Base-by-base conservation (phyloP, 352 stramenopile species). In the Phytopythium vexans region DNA sequence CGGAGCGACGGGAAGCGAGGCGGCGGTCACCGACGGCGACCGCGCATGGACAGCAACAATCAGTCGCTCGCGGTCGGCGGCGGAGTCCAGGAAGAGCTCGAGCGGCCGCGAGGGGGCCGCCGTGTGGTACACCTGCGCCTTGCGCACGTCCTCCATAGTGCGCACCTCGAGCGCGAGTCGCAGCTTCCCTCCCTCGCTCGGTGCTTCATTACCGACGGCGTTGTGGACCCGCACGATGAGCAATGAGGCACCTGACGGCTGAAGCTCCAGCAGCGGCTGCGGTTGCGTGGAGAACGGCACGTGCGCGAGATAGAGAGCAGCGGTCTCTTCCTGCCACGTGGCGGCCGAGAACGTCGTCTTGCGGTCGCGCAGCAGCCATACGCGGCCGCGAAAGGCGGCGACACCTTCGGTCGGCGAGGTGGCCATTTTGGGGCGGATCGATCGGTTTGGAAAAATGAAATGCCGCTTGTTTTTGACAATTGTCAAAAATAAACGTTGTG, bases 41-140 rank as follows among this genome's bases (percentile, higher is more conserved):
- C 31, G 10, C 16, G 51, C 37, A 36, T 47, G 47, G 8, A 45
- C 8, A 21, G 64, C 62, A 15, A 51, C 33, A 14, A 72, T 52
- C 27, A 80, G 37, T 14, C 46, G 55, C 36, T 77, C 58, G 8
- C 58, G 60, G 1, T 54, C 59, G 14, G 54, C 35, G 46, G 60
- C 62, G 16, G 56, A 58, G 34, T 74, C 73, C 41, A 79, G 54
- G 41, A 71, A 84, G n/a, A 84, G 14, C 48, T 77, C 66, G 8
- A 84, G 47, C 0, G 52, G 40, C 47, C 65, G 57, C 3, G 68
- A 64, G 8, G 63, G 67, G 1, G 58, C 69, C 14, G 73, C 66
- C 10, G 71, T 84, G 37, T 82, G 71, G 54, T 80, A 84, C 39
- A 61, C 45, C 49, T 71, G 70, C 8, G 68, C 56, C 4, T 52